Conservation (phyloP, 2,329 filamentous ascomycete species). For the Monosporascus sp. region DNA sequence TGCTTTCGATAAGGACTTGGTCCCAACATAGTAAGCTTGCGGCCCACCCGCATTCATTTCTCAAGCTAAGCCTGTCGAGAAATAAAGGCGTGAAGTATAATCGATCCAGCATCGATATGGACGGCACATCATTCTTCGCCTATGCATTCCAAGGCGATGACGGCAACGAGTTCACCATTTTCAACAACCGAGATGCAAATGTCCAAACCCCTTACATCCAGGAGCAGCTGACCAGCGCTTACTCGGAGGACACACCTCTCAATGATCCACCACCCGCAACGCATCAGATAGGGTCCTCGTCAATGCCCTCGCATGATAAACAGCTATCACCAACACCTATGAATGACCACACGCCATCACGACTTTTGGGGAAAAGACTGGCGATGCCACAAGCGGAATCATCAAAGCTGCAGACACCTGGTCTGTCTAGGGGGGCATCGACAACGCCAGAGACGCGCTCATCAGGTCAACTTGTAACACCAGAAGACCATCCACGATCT, state of each 20-base stretch:
- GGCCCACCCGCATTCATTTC: too few species aligned
- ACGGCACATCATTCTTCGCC: conserved; percentile 16
- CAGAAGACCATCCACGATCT: conserved; percentile 9
- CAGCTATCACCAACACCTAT: conserved; percentile 5
- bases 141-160: conserved; percentile 17
- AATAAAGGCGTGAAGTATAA: not conserved
- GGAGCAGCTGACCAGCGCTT: conserved; percentile 5
- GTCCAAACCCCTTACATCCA: conserved; percentile 9
- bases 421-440: conserved; percentile 21
- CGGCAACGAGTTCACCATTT: conserved; percentile 14
- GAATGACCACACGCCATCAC: conserved; percentile 5
- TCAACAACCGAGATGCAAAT: conserved; percentile 9
- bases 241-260: conserved; percentile 8
- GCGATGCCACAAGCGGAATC: conserved; percentile 8
- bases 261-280: conserved; percentile 6
- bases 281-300: not conserved
- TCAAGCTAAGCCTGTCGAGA: too few species aligned
- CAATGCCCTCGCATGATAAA: conserved; percentile 2
- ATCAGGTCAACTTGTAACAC: conserved; percentile 19
- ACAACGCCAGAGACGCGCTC: conserved; percentile 18
- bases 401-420: conserved; percentile 15
- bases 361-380: conserved; percentile 5
- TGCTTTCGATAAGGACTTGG: too few species aligned
- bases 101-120: conserved; percentile 14
- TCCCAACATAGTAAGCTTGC: too few species aligned